Evolutionary conservation across 2,329 filamentous ascomycete genomes (phyloP), one percentile per base, ranked within the genome.

Genomic region (Sarocladium kiliense): DNA sequence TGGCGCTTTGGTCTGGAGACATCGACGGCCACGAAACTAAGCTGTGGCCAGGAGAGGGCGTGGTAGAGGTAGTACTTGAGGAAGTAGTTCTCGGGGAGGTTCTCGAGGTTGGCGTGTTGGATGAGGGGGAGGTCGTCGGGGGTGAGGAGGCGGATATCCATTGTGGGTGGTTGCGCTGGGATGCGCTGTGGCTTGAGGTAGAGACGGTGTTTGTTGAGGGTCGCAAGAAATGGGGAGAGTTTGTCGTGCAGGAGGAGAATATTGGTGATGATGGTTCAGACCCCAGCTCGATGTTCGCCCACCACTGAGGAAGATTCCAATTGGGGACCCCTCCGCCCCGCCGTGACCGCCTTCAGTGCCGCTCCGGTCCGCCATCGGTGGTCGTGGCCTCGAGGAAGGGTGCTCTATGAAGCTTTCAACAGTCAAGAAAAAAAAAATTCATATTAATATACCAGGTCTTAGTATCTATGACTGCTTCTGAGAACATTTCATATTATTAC

Each of bases 41-140:
- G 85, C 75, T 97, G 93, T 45, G 94, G 94, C 94, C 94, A 99
- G 64, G 91, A 96, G 62, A 97, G 85, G 16, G 93, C 92, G 75
- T 99, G 94, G 82, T 99, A 99, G 67, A 99, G 86, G 78, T 99
- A 99, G 81, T 99, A 99, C 82, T 99, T 99, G 75, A 96, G 89
- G 73, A 97, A 97, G 83, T 99, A 99, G 80, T 99, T 99, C 75
- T 99, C 94, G 61, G 94, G 94, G 54, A 99, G 82, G 78, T 99
- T 99, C 71, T 95, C 96, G 70, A 99, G 92, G 79, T 99, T 97
- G 69, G 93, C 93, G 73, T 95, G 91, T 77, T 99, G 94, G 69
- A 99, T 91, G 68, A 94, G 86, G 62, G 90, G 90, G 62, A 95
- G 89, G 74, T 95, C 90, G 60, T 85, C 88, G 60, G 90, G 79